Evolutionary conservation across 2,329 filamentous ascomycete species (phyloP).

Genomic region (Rachicladosporium sp.): DNA sequence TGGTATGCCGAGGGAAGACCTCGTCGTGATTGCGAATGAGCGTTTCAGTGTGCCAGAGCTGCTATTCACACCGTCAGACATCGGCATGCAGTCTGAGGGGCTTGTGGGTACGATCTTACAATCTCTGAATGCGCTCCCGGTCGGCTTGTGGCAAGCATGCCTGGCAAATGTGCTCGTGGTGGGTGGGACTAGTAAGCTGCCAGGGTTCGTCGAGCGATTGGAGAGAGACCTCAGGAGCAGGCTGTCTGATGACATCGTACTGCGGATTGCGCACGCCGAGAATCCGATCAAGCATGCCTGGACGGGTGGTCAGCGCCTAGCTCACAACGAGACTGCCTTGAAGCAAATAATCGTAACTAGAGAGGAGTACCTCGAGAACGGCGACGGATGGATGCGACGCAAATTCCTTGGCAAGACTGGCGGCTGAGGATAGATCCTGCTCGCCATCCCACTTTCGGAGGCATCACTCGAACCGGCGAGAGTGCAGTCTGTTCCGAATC

Average conservation of each 20-base stretch:
- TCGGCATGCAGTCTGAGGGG: constrained; percentile 73
- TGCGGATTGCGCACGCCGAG: constrained; percentile 56
- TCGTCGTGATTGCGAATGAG: constrained; percentile 81
- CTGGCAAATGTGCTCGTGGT: constrained; percentile 81
- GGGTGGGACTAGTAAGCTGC: constrained; percentile 69
- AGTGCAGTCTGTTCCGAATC: no score
- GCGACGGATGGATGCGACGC: constrained; percentile 31
- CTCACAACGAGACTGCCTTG: constrained; percentile 52
- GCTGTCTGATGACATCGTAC: constrained; percentile 56
- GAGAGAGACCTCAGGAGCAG: constrained; percentile 20
- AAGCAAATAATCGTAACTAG: constrained; percentile 64
- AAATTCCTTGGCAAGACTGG: constrained; percentile 22
- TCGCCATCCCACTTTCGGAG: no score
- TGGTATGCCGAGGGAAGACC: constrained; percentile 52
- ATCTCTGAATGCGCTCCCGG: constrained; percentile 59
- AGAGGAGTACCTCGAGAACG: constrained; percentile 81
- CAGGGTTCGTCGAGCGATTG: constrained; percentile 70
- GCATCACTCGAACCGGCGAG: no score
- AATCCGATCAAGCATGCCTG: constrained; percentile 74
- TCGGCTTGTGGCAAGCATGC: constrained; percentile 72
- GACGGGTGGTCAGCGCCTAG: constrained; percentile 70
- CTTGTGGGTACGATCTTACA: constrained; percentile 74
- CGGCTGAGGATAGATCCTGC: constrained; percentile 9
- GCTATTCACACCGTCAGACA: constrained; percentile 73
- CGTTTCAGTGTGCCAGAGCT: constrained; percentile 83